Evolutionary conservation across 768 basidiomycete genomes (phyloP), one percentile per base, ranked within the genome.

Genomic region (Mycena sanguinolenta): DNA sequence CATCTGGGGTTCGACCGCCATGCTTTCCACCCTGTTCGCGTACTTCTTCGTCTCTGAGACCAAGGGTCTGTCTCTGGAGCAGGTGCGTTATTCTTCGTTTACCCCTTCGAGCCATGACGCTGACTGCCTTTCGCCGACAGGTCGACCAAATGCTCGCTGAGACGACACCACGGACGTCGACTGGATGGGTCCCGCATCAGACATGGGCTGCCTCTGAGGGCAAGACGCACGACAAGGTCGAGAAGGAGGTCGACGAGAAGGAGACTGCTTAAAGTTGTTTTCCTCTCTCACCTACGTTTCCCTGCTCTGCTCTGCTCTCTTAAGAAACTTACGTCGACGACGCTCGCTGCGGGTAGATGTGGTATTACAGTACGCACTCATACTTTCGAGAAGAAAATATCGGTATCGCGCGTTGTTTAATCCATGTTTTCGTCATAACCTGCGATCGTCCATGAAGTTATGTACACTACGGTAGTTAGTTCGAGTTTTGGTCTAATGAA

Each of bases 141-240:
- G 81, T 90, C 76, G 89, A 90, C 79, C 73, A 87, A 25, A 83
- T 90, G 68, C 87, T 88, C 81, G 82, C 82, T 77, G 84, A 88
- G 79, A 84, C 86, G 59, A 83, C 83, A 10, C 85, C 85, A 28
- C 63, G 83, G 67, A 78, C 79, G 27, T 86, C 86, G 4, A 36
- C 53, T 54, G 71, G 59, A 5, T 79, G 78, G 78, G 58, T 62
- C 9, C 77, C 78, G 6, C 63, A 39, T 59, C n/a, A 74, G 65
- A 76, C 78, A 55, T 78, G 74, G 63, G 39, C 70, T 58, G 71
- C 73, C 75, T 53, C 77, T 1, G 71, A 70, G 9, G 72, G 72
- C 49, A 46, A 44, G 38, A 17, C 23, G 28, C 54, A 55, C 57
- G 54, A 55, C n/a, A 58, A 65, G 55, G 57, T 34, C 28, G 57